phyloP scores from a whole-genome alignment of 2,329 filamentous ascomycete genomes.

The Penicillium psychrosexuale region DNA sequence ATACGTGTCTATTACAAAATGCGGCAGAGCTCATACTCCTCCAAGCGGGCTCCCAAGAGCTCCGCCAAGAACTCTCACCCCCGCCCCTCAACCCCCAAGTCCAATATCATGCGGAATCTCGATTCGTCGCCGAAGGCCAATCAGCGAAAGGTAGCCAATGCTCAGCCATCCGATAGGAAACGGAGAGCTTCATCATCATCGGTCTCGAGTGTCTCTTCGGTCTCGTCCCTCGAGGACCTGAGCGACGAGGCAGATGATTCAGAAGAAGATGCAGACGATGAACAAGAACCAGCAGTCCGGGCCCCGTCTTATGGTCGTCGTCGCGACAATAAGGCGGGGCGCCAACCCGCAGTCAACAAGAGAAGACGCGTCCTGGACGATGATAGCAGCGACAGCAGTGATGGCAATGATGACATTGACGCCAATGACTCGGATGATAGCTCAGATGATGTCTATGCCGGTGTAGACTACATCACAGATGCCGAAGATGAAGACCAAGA shows the following conservation, averaged over 20 bases:
- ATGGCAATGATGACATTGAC: slow-evolving; percentile 33
- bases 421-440: slow-evolving; percentile 36
- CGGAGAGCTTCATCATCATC: slow-evolving; percentile 36
- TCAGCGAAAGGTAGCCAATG: slow-evolving; percentile 27
- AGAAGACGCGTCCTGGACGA: slow-evolving; percentile 37
- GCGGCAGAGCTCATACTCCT: slow-evolving; percentile 28
- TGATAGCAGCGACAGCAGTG: slow-evolving; percentile 34
- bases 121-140: slow-evolving; percentile 23
- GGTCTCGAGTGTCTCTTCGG: slow-evolving; percentile 38
- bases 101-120: slow-evolving; percentile 22
- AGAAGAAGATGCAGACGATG: slow-evolving; percentile 44
- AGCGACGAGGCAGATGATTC: slow-evolving; percentile 39
- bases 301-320: slow-evolving; percentile 44
- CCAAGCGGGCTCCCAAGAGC: slow-evolving; percentile 28
- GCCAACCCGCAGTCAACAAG: slow-evolving; percentile 31
- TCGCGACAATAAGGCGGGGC: slow-evolving; percentile 41
- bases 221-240: slow-evolving; percentile 36
- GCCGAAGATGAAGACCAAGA: slow-evolving; percentile 76
- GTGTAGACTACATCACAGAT: slow-evolving; percentile 75
- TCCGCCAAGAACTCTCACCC: slow-evolving; percentile 25
- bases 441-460: slow-evolving; percentile 70
- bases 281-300: slow-evolving; percentile 42
- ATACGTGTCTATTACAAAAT: slow-evolving; percentile 9
- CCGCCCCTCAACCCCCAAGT: slow-evolving; percentile 24
- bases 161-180: slow-evolving; percentile 30